Base-by-base conservation (phyloP, 2,329 filamentous ascomycete species). In the Claviceps pusilla region DNA sequence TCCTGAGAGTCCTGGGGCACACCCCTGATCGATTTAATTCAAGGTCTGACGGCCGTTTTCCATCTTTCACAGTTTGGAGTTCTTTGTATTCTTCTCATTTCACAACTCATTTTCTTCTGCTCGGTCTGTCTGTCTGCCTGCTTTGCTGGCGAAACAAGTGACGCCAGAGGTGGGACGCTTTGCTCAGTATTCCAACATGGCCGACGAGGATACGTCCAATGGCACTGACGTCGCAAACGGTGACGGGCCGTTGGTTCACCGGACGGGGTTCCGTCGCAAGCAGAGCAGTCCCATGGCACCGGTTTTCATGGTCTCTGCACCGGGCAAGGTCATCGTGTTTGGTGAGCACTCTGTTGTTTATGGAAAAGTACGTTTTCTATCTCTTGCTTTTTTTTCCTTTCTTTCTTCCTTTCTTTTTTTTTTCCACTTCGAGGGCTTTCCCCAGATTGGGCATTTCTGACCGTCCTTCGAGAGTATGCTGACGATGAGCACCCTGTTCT, bases 261-360 rank as follows among this genome's bases (percentile, higher is more conserved):
- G 68, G 52, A 63, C 68, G 57, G 75, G 62, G 60, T 65, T 72
- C 62, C 67, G 71, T 50, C 77, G 80, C 66, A 83, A 80, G 61
- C 70, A 74, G 57, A 84, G 80, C 11, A 80, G 72, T 54, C 81
- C 81, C 3, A 80, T 84, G 80, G 81, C 93, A 71, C 90, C 91
- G 47, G 76, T 90, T 57, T 98, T 98, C 68, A 95, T 98, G 87
- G 90, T 97, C 55, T 97, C 93, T 16, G 91, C 94, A 2, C 93
- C 93, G 0, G 94, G 91, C 59, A 98, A 98, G 69, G 93, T 96
- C 65, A 98, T 98, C 68, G 88, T 97, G 53, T 97, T 91, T 71
- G 93, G 93, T 60, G 93, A 98, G 69, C 93, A 98, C 73, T 87
- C 93, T 2, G 93, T 97, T n/a, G 93, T 98, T 24, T 83, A 98